Percentiles rank a stretch among this genome's conserved stretches.
Conservation (phyloP, 2,329 filamentous ascomycete species). For the Ceratocystis cacaofunesta region DNA sequence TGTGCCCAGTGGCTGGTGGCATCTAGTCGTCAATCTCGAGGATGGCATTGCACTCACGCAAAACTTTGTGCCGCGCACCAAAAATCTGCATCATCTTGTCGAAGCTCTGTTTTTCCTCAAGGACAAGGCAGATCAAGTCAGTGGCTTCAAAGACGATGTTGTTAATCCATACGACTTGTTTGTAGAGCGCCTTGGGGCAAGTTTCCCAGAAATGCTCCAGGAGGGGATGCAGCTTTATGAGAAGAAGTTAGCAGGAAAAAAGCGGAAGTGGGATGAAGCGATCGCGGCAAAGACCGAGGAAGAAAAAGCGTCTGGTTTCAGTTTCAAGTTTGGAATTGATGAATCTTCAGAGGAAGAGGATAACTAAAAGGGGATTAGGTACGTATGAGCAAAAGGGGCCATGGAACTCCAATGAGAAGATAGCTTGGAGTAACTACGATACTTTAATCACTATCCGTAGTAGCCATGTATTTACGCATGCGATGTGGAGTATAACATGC, state of each 20-base stretch:
- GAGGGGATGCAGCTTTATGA: conserved; percentile 51
- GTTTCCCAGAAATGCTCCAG: conserved; percentile 52
- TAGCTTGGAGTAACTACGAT: not conserved
- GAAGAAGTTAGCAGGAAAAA: conserved; percentile 45
- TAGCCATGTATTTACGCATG: not conserved
- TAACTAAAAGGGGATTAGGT: not conserved
- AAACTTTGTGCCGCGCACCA: conserved; percentile 71
- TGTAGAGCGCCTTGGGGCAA: conserved; percentile 46
- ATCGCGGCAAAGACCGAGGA: conserved; percentile 32
- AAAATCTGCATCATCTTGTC: conserved; percentile 41
- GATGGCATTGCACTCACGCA: conserved; percentile 80
- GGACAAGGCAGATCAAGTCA: conserved; percentile 73
- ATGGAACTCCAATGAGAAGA: no score
- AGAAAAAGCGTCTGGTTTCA: conserved; percentile 27
- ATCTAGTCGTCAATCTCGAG: conserved; percentile 82
- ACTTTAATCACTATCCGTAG: not conserved
- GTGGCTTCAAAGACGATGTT: conserved; percentile 63
- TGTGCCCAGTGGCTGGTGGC: conserved; percentile 93
- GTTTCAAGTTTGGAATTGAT: conserved; percentile 40
- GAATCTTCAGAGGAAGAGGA: conserved; percentile 21
- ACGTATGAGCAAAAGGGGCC: not conserved
- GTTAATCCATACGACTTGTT: conserved; percentile 63
- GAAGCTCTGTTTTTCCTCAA: conserved; percentile 67
- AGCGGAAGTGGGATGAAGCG: conserved; percentile 75
- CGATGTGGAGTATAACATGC: no score